Base-by-base conservation (phyloP, 805 yeast species). In the Teunomyces barrocoloradensis region DNA sequence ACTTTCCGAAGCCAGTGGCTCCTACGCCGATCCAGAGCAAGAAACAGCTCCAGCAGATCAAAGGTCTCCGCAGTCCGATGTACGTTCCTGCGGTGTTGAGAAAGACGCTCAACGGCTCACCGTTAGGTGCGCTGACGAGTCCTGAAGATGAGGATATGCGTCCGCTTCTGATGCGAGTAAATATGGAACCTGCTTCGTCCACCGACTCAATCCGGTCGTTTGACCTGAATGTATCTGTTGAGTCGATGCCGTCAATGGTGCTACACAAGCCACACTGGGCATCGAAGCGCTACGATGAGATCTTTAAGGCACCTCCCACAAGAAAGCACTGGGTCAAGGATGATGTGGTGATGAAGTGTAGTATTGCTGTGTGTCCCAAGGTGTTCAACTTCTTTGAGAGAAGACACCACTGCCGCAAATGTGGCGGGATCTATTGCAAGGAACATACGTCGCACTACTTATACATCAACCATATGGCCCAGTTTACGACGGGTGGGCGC, bases 51-150 rank as follows among this genome's bases (percentile, higher is more conserved):
- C 85, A 83, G 61, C 95, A 89, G 58, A 81, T 90, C 51, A 81
- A 82, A 48, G 85, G 85, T 41, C 91, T 89, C 53, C 80, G 89
- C 63, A 85, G 88, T 58, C 97, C 97, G 7, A 71, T 91, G 71
- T 91, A 89, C 59, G 75, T 87, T 0, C 98, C 98, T 0, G 97
- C 97, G 0, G 98, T 91, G 9, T 72, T 91, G 44, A 57, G 78
- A 23, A 77, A 55, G 88, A 54, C 74, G 48, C 33, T 51, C 10
- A 57, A 47, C 23, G 51, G 50, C 10, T 40, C 52, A 12, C 51
- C 50, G 3, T n/a, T 21, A 3, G 13, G 10, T n/a, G 7, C 40
- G 17, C 40, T 23, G 36, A 20, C 27, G 10, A 21, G 25, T 37
- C 17, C 29, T 18, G 48, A 30, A 11, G 34, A 35, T 17, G 42